Base-by-base conservation (phyloP, 2,329 filamentous ascomycete species). In the Corynespora cassiicola region DNA sequence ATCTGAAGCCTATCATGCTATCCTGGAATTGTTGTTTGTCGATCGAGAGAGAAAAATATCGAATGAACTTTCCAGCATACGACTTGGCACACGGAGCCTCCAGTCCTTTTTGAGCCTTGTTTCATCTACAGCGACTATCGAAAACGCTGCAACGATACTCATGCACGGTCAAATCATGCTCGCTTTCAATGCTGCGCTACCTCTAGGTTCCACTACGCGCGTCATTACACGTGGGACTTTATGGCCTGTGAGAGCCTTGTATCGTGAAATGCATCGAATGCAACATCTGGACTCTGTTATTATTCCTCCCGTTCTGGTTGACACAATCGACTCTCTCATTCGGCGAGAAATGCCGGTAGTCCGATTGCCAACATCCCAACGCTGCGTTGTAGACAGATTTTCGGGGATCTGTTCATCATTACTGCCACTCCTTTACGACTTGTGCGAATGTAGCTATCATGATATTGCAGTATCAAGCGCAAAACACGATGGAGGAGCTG, bases 261-360 rank as follows among this genome's bases (percentile, higher is more conserved):
- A 29, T 29, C 26, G 9, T 29, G 26, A 9, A 9, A 29, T 29
- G 26, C 26, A 14, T 29, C 26, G 15, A 14, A 7, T 10, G 7
- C 26, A 7, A 7, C 9, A 29, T 10, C 14, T 29, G 8, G 26
- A 29, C 26, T 9, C 8, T 29, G 14, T 29, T 9, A 7, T 29
- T 8, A 15, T 29, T 29, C 9, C 26, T 7, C 26, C 26, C 15
- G 26, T 29, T 14, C 14, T 29, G 7, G 14, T 29, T 9, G 26
- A 29, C 26, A 29, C 26, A 29, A 29, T 29, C 26, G 26, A 29
- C 14, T 29, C 9, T 29, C 15, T 29, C 9, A 9, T 29, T 15
- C 26, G 26, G 8, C 26, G 26, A 10, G 26, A 29, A 7, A 8
- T 29, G 14, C 26, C 26, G 8, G 26, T 29, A 9, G 26, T 29